These are phyloP conservation scores for Globisporangium carolinianum DNA, from an alignment of 352 stramenopile genomes.

Conservation along the genomic window DNA sequence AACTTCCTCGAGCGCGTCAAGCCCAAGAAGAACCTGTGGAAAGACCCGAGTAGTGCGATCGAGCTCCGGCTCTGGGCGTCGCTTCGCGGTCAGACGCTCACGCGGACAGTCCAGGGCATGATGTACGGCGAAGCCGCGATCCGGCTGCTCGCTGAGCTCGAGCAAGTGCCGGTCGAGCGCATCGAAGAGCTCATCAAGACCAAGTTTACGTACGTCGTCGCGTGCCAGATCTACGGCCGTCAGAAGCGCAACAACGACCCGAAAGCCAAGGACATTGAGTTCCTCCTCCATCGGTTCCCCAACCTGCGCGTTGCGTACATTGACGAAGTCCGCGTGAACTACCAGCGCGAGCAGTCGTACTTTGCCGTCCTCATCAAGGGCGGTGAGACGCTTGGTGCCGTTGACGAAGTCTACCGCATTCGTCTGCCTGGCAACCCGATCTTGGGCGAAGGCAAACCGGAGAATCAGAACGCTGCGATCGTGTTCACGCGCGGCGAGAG, in stretches of 20 bases:
- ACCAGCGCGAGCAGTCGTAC: slow-evolving; percentile 92
- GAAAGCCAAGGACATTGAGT: slow-evolving; percentile 98
- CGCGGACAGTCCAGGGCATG: slow-evolving; percentile 97
- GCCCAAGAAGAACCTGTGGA: slow-evolving; percentile 90
- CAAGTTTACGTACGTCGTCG: slow-evolving; percentile 99
- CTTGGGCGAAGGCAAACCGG: slow-evolving; percentile 98
- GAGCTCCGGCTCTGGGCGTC: slow-evolving; percentile 97
- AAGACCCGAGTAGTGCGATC: slow-evolving; percentile 75
- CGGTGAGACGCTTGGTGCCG: slow-evolving; percentile 41
- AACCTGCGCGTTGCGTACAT: slow-evolving; percentile 98
- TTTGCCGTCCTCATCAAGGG: slow-evolving; percentile 98
- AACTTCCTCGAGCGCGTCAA: slow-evolving; percentile 97
- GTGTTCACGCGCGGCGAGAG: slow-evolving; percentile 98
- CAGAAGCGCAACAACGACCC: slow-evolving; percentile 98
- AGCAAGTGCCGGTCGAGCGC: slow-evolving; percentile 84
- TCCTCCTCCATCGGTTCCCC: slow-evolving; percentile 95
- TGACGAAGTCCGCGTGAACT: slow-evolving; percentile 95
- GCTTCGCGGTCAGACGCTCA: slow-evolving; percentile 95
- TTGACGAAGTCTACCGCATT: slow-evolving; percentile 95
- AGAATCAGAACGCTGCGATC: slow-evolving; percentile 99
- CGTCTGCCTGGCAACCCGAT: slow-evolving; percentile 97
- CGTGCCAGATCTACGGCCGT: slow-evolving; percentile 97
- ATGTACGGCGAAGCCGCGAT: slow-evolving; percentile 99
- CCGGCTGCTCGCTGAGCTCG: slow-evolving; percentile 94
- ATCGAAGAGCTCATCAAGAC: slow-evolving; percentile 96